phyloP scores from a whole-genome alignment of 2,329 filamentous ascomycete species.

The Monosporascus sp. region DNA sequence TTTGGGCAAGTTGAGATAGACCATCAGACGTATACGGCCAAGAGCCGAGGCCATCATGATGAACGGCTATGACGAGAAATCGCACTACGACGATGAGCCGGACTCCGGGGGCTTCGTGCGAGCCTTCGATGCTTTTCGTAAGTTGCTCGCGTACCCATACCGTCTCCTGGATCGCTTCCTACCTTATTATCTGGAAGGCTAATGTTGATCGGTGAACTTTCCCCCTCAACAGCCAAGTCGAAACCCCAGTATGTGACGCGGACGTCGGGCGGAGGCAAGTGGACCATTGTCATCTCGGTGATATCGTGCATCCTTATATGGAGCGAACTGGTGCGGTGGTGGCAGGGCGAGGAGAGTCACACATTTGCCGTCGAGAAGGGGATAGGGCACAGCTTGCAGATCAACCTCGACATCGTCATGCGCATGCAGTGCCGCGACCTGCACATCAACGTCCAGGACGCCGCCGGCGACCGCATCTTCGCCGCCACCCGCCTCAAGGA shows the following conservation, averaged over 20 bases:
- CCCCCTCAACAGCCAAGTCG: constrained; percentile 66
- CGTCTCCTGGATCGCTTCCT: neutral
- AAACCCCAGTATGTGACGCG: constrained; percentile 87
- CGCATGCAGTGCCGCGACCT: constrained; percentile 81
- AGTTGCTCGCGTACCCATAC: constrained; percentile 26
- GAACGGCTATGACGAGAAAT: constrained; percentile 70
- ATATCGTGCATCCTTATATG: constrained; percentile 71
- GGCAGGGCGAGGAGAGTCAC: constrained; percentile 76
- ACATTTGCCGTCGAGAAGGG: constrained; percentile 93
- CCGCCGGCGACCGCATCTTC: constrained; percentile 84
- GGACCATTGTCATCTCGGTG: constrained; percentile 77
- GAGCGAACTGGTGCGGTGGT: constrained; percentile 78
- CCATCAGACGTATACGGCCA: neutral
- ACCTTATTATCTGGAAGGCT: too few species aligned
- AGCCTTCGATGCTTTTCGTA: constrained; percentile 97
- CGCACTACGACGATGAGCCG: constrained; percentile 70
- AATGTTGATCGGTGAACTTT: constrained; percentile 8
- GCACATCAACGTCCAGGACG: constrained; percentile 97
- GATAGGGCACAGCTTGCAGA: constrained; percentile 78
- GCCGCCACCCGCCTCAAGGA: constrained; percentile 68
- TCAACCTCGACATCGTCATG: constrained; percentile 93
- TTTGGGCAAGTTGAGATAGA: constrained; percentile 1
- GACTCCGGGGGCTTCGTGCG: constrained; percentile 64
- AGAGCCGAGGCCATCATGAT: constrained; percentile 38
- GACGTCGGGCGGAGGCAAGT: constrained; percentile 84